Conservation (phyloP, 441 rosid genomes). For the Gossypium davidsonii region DNA sequence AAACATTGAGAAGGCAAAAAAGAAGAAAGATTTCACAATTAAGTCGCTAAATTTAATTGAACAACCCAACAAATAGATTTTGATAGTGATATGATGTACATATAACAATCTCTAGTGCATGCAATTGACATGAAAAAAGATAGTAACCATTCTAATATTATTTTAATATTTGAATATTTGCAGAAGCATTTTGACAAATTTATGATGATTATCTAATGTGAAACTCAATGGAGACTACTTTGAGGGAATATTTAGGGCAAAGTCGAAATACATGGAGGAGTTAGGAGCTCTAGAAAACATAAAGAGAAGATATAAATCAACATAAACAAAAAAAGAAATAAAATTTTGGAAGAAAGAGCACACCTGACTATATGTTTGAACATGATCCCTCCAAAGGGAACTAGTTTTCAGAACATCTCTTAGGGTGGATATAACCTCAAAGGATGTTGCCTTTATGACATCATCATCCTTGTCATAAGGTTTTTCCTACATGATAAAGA, state of each 20-base stretch:
- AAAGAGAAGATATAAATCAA: constrained; percentile 9
- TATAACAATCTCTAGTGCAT: not conserved
- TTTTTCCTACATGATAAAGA: constrained; percentile 55
- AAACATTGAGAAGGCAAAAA: constrained; percentile 17
- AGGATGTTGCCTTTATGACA: constrained; percentile 92
- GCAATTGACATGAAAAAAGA: not conserved
- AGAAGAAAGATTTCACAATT: not conserved
- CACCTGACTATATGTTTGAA: constrained; percentile 90
- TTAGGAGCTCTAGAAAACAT: constrained; percentile 1
- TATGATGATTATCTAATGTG: constrained; percentile 5
- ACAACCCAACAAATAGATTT: not conserved
- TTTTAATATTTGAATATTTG: not conserved
- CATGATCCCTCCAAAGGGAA: constrained; percentile 97
- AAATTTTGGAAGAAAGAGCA: constrained; percentile 7
- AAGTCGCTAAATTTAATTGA: not conserved
- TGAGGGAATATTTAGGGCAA: not conserved
- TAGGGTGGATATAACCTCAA: constrained; percentile 91
- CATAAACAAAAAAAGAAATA: not conserved
- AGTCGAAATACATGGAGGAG: not conserved
- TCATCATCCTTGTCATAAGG: constrained; percentile 96
- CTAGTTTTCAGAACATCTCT: constrained; percentile 91
- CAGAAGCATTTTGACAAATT: not conserved
- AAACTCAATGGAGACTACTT: not conserved
- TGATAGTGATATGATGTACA: not conserved
- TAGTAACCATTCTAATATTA: not conserved